Evolutionary conservation across 2,329 filamentous ascomycete species (phyloP).

Genomic region (Uncinocarpus reesii): DNA sequence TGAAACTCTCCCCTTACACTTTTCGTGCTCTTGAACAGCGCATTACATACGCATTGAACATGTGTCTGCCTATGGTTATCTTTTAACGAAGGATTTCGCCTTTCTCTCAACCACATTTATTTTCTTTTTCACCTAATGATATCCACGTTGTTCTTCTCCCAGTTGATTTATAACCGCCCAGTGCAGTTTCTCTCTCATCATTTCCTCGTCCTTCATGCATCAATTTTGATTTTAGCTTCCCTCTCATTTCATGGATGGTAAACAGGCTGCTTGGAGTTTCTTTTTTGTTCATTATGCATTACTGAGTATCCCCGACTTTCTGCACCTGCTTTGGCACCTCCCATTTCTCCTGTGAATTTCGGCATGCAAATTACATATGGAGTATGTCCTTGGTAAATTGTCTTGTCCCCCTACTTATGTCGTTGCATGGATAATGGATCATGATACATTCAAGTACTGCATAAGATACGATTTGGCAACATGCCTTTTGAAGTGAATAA

Average conservation of each 20-base stretch:
- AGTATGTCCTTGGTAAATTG: not conserved
- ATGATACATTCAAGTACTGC: too few relatives aligned
- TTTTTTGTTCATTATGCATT: not conserved
- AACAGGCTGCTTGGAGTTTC: conserved; percentile 1
- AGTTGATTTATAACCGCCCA: not conserved
- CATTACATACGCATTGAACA: not conserved
- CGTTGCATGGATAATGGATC: not conserved
- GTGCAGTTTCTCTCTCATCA: not conserved
- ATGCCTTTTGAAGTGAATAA: too few relatives aligned
- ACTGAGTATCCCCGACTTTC: too few relatives aligned
- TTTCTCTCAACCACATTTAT: too few relatives aligned
- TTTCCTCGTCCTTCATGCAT: not conserved
- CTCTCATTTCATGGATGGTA: not conserved
- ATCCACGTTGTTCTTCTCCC: conserved; percentile 5
- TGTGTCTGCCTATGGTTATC: not conserved
- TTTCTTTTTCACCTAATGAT: conserved; percentile 1
- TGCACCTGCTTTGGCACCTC: too few relatives aligned
- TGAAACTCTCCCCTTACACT: too few relatives aligned
- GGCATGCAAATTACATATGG: too few relatives aligned
- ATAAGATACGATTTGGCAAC: too few relatives aligned
- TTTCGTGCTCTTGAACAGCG: too few relatives aligned
- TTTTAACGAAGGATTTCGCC: too few relatives aligned
- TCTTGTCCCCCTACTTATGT: not conserved
- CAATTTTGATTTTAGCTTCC: not conserved
- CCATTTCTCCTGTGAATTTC: too few relatives aligned